Percentiles rank a stretch among this genome's conserved stretches.
phyloP scores from a whole-genome alignment of 352 stramenopile species.

The Pythium phragmitis region DNA sequence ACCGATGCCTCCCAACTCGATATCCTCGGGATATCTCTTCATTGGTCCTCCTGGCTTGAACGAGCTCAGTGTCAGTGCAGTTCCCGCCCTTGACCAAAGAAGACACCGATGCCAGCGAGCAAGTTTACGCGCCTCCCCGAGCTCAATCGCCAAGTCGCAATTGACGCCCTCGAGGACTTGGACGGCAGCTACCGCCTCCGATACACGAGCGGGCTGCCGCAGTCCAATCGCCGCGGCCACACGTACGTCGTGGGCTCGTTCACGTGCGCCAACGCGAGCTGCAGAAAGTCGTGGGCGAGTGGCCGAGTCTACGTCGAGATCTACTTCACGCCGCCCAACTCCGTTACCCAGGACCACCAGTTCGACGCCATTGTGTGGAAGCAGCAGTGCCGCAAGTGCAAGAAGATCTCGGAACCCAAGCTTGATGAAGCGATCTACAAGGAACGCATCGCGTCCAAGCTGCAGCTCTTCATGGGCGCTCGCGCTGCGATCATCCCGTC shows the following conservation, averaged over 20 bases:
- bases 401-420: conserved; percentile 13
- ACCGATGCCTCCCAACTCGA: not conserved
- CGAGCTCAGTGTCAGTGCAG: not conserved
- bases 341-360: not conserved
- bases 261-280: conserved; percentile 5
- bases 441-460: conserved; percentile 30
- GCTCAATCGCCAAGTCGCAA: conserved; percentile 1
- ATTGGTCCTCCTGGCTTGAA: not conserved
- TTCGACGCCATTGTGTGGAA: conserved; percentile 33
- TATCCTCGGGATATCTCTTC: not conserved
- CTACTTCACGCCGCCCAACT: conserved; percentile 8
- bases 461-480: conserved; percentile 24
- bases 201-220: not conserved
- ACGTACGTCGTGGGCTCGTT: conserved; percentile 20
- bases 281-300: conserved; percentile 18
- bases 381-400: conserved; percentile 25
- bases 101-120: not conserved
- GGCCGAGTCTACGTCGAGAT: conserved; percentile 20
- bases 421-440: conserved; percentile 23
- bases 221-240: not conserved
- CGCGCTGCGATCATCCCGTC: conserved; percentile 4
- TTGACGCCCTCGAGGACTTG: not conserved
- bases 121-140: conserved; percentile 9
- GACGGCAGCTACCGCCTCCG: not conserved
- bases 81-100: not conserved